phyloP scores from a whole-genome alignment of 2,329 filamentous ascomycete species.

The Fusarium aywerte region DNA sequence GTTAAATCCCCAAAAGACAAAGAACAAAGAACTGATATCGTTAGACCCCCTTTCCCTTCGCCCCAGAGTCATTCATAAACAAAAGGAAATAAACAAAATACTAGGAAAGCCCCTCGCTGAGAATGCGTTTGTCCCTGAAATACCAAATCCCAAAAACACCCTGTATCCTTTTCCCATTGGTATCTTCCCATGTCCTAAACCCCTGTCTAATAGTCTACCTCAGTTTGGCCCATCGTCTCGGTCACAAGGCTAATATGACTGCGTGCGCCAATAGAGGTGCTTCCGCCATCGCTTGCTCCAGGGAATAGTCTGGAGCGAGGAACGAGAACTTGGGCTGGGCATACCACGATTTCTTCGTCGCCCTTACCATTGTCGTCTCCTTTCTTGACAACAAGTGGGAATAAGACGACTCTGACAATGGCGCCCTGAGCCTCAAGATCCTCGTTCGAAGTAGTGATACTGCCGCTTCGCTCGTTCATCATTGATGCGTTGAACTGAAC shows the following conservation, averaged over 20 bases:
- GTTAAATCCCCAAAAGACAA: background rate
- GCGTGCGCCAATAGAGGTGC: constrained; percentile 55
- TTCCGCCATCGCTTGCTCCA: constrained; percentile 64
- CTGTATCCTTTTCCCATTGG: constrained; percentile 30
- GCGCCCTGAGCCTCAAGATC: constrained; percentile 80
- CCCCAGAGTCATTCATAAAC: constrained; percentile 1
- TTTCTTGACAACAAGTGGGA: constrained; percentile 96
- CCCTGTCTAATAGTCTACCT: constrained; percentile 52
- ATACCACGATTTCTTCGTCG: constrained; percentile 95
- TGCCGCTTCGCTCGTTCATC: constrained; percentile 91
- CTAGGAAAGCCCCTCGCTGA: constrained; percentile 22
- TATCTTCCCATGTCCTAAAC: constrained; percentile 43
- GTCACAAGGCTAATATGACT: constrained; percentile 54
- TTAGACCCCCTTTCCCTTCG: constrained; percentile 17
- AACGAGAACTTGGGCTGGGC: constrained; percentile 91
- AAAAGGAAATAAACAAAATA: constrained; percentile 22
- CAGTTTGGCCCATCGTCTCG: constrained; percentile 48
- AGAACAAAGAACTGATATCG: constrained; percentile 35
- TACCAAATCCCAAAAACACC: constrained; percentile 29
- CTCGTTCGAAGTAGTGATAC: constrained; percentile 70
- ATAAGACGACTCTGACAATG: constrained; percentile 90
- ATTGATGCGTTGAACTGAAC: constrained; percentile 91
- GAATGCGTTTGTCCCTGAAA: constrained; percentile 18
- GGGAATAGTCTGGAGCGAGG: constrained; percentile 62
- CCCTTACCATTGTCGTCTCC: constrained; percentile 88